A percentile compares a stretch with the other conserved stretches of the same genome.
These are phyloP conservation scores for Meyerozyma guilliermondii DNA, from an alignment of 1,139 yeast genomes.

Conservation along the genomic window DNA sequence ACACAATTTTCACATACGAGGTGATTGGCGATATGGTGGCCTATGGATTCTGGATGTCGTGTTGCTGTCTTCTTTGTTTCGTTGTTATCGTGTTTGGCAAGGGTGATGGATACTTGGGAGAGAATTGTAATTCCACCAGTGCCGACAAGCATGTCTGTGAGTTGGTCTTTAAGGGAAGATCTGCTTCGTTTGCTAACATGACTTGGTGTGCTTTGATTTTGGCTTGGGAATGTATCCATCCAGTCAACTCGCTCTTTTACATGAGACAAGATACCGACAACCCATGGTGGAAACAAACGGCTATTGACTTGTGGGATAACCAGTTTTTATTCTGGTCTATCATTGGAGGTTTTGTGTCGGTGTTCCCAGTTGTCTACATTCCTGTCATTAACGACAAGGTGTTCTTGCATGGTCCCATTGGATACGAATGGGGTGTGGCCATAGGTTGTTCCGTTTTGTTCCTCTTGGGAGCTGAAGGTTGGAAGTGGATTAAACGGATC, in stretches of 20 bases:
- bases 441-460: slow-evolving; percentile 60
- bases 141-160: slow-evolving; percentile 34
- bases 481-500: slow-evolving; percentile 64
- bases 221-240: slow-evolving; percentile 89
- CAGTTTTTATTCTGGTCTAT: slow-evolving; percentile 84
- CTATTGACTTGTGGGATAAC: slow-evolving; percentile 67
- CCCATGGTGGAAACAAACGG: slow-evolving; percentile 52
- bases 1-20: slow-evolving; percentile 64
- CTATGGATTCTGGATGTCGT: slow-evolving; percentile 74
- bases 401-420: slow-evolving; percentile 68
- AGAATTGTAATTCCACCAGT: slow-evolving; percentile 48
- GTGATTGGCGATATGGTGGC: slow-evolving; percentile 68
- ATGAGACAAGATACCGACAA: slow-evolving; percentile 68
- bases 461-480: slow-evolving; percentile 56
- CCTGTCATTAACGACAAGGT: slow-evolving; percentile 82
- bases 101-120: slow-evolving; percentile 67
- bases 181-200: slow-evolving; percentile 78
- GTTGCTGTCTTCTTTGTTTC: slow-evolving; percentile 64
- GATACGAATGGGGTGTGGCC: slow-evolving; percentile 82
- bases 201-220: slow-evolving; percentile 86
- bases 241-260: slow-evolving; percentile 65
- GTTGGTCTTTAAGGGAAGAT: slow-evolving; percentile 72
- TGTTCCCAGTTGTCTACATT: slow-evolving; percentile 81
- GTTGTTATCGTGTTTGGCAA: slow-evolving; percentile 60
- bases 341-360: slow-evolving; percentile 61